phyloP scores from a whole-genome alignment of 768 basidiomycete genomes.

The Boletellus ananiceps region DNA sequence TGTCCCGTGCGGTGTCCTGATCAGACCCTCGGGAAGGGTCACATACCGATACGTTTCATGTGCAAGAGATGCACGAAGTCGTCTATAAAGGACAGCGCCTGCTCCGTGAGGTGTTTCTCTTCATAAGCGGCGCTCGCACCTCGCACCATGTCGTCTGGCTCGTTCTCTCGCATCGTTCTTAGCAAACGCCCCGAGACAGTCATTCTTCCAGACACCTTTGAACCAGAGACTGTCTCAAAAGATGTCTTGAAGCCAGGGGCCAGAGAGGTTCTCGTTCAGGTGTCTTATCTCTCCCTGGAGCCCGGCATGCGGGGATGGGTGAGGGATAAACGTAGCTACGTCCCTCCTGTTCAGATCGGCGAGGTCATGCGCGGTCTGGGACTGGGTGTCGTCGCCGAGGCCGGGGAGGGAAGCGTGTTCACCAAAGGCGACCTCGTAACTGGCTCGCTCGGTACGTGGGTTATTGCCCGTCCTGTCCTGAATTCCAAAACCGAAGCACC shows the following conservation, averaged over 20 bases:
- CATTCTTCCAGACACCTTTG: slow-evolving; percentile 73
- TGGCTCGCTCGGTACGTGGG: slow-evolving; percentile 52
- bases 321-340: slow-evolving; percentile 64
- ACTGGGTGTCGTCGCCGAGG: slow-evolving; percentile 61
- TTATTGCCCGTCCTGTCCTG: not conserved
- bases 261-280: slow-evolving; percentile 64
- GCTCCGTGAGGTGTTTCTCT: too few species aligned
- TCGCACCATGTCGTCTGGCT: slow-evolving; percentile 19
- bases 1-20: too few species aligned
- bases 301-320: slow-evolving; percentile 89
- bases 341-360: slow-evolving; percentile 68
- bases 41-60: too few species aligned
- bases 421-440: slow-evolving; percentile 66
- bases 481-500: not conserved
- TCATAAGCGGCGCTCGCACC: not conserved
- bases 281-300: slow-evolving; percentile 77
- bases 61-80: not conserved
- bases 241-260: slow-evolving; percentile 47
- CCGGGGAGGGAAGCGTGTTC: slow-evolving; percentile 50
- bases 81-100: not conserved
- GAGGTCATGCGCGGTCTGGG: slow-evolving; percentile 73
- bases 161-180: slow-evolving; percentile 69
- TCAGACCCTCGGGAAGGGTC: too few species aligned
- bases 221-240: slow-evolving; percentile 48
- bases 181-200: slow-evolving; percentile 65